Base-by-base conservation (phyloP, 2,329 filamentous ascomycete genomes). In the Penicillium decumbens region DNA sequence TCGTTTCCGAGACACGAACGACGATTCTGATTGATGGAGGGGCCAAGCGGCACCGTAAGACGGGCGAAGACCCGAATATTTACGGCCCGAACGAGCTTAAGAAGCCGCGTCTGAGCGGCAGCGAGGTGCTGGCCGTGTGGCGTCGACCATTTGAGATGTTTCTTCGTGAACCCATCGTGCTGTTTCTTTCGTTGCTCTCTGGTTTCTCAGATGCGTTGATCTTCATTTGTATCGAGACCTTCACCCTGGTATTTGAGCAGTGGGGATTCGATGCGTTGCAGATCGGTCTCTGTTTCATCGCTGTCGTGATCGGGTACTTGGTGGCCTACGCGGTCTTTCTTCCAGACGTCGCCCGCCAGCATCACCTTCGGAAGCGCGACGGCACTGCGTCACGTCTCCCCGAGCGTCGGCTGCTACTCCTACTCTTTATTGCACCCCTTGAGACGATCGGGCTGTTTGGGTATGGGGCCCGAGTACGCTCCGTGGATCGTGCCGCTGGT, bases 161-260 rank as follows among this genome's bases (percentile, higher is more conserved):
- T 61, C 52, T 85, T 25, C 85, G 80, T 1, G 85, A 89, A 70
- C 85, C 85, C 4, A 89, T 89, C 45, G 85, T 88, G 8, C 71
- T 85, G 9, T 80, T 78, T 15, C 71, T 88, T 9, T 88, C 85
- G 1, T 77, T 88, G 0, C 79, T 88, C 4, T 83, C 79, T 6
- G 85, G 85, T 25, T 88, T 88, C 73, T 81, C 79, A 18, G 85
- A 88, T 53, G 83, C 84, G 10, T 77, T 89, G 25, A 81, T 84
- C 59, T 84, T 83, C 68, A 81, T 79, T 63, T 82, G 82, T 65
- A 73, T 83, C 29, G 77, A 83, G 56, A 77, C 76, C 0, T 83
- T 82, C 51, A 63, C 70, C 1, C 71, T 78, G 0, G 80, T 84
- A 2, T 80, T 80, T 55, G 65, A 75, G 47, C 71, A 60, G 35